Conservation (phyloP, 495 filamentous ascomycete genomes). For the Neurospora sp. region DNA sequence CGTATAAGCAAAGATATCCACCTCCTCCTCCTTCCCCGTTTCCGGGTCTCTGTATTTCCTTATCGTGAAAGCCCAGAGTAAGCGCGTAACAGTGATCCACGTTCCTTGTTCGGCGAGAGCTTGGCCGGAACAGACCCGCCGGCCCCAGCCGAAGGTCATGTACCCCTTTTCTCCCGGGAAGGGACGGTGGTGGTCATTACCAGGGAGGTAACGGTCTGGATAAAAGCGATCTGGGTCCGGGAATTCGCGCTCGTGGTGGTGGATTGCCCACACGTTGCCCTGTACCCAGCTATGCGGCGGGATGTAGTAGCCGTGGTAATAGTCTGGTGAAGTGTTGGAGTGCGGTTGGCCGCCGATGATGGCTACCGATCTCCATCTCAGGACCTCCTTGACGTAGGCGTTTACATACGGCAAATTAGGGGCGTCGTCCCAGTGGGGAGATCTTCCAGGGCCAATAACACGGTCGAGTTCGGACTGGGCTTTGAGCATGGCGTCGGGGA, state of each 20-base stretch:
- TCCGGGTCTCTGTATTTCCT: constrained; percentile 36
- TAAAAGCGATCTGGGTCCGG: constrained; percentile 50
- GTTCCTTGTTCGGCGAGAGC: constrained; percentile 49
- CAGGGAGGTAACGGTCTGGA: constrained; percentile 38
- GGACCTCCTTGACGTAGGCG: constrained; percentile 52
- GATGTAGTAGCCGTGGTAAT: constrained; percentile 45
- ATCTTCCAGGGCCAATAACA: constrained; percentile 42
- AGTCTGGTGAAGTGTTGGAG: constrained; percentile 48
- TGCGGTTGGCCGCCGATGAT: constrained; percentile 56
- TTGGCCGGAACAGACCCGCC: constrained; percentile 49
- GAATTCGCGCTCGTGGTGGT: constrained; percentile 53
- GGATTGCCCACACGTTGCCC: constrained; percentile 57
- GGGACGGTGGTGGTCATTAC: constrained; percentile 37
- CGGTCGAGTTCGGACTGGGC: constrained; percentile 45
- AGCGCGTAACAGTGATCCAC: constrained; percentile 44
- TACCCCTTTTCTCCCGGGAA: constrained; percentile 52
- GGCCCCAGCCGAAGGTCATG: constrained; percentile 56
- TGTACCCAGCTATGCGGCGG: constrained; percentile 47
- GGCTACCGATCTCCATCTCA: constrained; percentile 55
- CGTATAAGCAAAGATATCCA: constrained; percentile 44
- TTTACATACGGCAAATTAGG: constrained; percentile 48
- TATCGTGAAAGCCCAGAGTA: constrained; percentile 47
- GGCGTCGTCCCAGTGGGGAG: constrained; percentile 49
- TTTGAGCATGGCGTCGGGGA: constrained; percentile 34
- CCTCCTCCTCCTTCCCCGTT: constrained; percentile 39